Conservation (phyloP, 306 rosid genomes). For the Fragaria vesca region DNA sequence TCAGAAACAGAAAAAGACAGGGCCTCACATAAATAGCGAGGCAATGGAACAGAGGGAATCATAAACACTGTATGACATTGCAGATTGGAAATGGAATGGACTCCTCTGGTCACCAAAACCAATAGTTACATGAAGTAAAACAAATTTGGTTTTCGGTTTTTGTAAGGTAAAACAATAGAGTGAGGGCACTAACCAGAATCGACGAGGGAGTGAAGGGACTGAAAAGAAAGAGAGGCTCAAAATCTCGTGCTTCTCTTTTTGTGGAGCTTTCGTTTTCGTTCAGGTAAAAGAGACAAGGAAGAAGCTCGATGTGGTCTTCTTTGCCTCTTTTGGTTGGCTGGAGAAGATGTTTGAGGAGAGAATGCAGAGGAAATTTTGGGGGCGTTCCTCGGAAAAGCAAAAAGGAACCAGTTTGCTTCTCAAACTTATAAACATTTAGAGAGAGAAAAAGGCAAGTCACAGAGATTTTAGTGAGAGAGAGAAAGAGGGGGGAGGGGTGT, state of each 20-base stretch:
- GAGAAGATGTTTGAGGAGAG: conserved; percentile 1
- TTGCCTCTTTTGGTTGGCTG: conserved; percentile 26
- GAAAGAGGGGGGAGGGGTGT: background rate
- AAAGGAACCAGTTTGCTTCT: conserved; percentile 20
- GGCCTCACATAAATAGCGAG: conserved; percentile 13
- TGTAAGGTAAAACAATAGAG: background rate
- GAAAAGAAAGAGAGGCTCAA: background rate
- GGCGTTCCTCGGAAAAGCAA: conserved; percentile 39
- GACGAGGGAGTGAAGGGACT: conserved; percentile 12
- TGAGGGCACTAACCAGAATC: conserved; percentile 31
- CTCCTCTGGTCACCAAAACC: background rate
- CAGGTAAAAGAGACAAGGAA: conserved; percentile 14
- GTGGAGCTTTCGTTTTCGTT: conserved; percentile 22
- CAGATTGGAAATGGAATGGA: conserved; percentile 20
- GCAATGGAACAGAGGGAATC: conserved; percentile 2
- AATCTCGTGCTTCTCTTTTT: conserved; percentile 5
- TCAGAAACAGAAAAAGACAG: conserved; percentile 7
- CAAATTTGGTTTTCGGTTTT: background rate
- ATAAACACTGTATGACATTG: conserved; percentile 33
- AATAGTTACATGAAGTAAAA: background rate
- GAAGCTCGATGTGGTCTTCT: background rate
- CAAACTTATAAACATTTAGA: conserved; percentile 35
- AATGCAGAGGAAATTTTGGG: conserved; percentile 21
- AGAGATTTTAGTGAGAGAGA: conserved; percentile 15
- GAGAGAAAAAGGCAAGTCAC: background rate